Conservation (phyloP, 768 basidiomycete genomes). For the Postia placenta region DNA sequence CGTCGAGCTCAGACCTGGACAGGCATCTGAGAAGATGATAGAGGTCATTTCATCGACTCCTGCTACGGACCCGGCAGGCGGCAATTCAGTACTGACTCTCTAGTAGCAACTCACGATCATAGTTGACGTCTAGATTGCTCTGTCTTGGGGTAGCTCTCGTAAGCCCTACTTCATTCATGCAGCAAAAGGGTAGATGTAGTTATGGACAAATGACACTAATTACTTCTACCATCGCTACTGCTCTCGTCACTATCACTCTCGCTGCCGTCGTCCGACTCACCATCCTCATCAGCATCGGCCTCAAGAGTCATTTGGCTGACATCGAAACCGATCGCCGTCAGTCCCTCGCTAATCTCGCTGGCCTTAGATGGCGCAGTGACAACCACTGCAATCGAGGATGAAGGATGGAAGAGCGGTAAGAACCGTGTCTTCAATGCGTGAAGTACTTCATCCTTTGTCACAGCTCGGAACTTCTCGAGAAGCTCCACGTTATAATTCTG, state of each 20-base stretch:
- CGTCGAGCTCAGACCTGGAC: constrained; percentile 78
- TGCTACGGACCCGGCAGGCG: too few relatives aligned
- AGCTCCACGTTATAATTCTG: constrained; percentile 70
- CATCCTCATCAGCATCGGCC: constrained; percentile 46
- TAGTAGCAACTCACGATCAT: too few relatives aligned
- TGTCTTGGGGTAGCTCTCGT: too few relatives aligned
- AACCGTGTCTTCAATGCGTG: constrained; percentile 65
- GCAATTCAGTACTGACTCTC: too few relatives aligned
- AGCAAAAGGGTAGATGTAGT: too few relatives aligned
- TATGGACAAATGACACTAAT: not conserved
- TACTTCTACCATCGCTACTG: constrained; percentile 5
- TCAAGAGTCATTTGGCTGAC: constrained; percentile 70
- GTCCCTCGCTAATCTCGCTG: constrained; percentile 58
- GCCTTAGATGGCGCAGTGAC: constrained; percentile 81
- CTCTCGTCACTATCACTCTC: constrained; percentile 12
- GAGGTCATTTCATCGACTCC: constrained; percentile 42
- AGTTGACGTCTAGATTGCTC: too few relatives aligned
- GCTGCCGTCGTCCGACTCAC: constrained; percentile 30
- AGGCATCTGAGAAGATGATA: constrained; percentile 59
- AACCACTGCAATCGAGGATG: constrained; percentile 71
- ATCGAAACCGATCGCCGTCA: constrained; percentile 66
- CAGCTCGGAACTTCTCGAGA: constrained; percentile 72
- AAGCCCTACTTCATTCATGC: too few relatives aligned
- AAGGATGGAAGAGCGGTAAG: constrained; percentile 77
- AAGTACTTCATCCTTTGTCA: constrained; percentile 76